Base-by-base conservation (phyloP, 2,329 filamentous ascomycete species). In the Sphaerulina populicola region DNA sequence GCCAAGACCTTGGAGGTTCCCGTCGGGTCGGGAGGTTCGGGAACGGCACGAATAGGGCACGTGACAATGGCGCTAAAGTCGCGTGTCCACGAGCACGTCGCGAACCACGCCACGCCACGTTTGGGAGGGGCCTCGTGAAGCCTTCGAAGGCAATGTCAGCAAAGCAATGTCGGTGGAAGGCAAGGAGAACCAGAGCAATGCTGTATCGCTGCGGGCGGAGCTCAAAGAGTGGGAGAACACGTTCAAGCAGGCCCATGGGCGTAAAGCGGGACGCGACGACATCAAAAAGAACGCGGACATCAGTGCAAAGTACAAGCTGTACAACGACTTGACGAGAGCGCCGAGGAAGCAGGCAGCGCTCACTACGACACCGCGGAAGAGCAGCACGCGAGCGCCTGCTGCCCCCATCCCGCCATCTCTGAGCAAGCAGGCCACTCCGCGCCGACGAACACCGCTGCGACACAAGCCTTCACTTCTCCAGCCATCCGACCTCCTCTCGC, bases 241-340 rank as follows among this genome's bases (percentile, higher is more conserved):
- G 6, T 91, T 86, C 73, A 77, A 79, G 5, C 71, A 72, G 21
- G 66, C 72, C 12, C 77, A 90, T 62, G 72, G 71, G 30, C 77
- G 75, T 57, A 90, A 88, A 71, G 83, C 86, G 3, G 73, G 76
- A 44, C 77, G 85, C 51, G 78, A 81, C n/a, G 85, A 88, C 62
- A 89, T 91, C 72, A 89, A 88, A 69, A 75, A 77, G 47, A 81
- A 87, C 60, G 75, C 78, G 6, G 76, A 77, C 0, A 88, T 90
- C 61, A 83, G 85, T 88, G 74, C 74, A 42, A 89, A 88, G 64
- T 91, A 91, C 69, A 88, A 85, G 65, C 77, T 85, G 56, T 90
- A 89, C 68, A 82, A 83, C 81, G 77, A 58, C 65, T 83, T 46
- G 77, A 83, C 56, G 76, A 81, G 60, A 73, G n/a, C 14, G 1